A percentile compares a stretch with the other conserved stretches of the same genome.
Conservation (phyloP, 2,329 filamentous ascomycete genomes). For the Neurospora crassa region DNA sequence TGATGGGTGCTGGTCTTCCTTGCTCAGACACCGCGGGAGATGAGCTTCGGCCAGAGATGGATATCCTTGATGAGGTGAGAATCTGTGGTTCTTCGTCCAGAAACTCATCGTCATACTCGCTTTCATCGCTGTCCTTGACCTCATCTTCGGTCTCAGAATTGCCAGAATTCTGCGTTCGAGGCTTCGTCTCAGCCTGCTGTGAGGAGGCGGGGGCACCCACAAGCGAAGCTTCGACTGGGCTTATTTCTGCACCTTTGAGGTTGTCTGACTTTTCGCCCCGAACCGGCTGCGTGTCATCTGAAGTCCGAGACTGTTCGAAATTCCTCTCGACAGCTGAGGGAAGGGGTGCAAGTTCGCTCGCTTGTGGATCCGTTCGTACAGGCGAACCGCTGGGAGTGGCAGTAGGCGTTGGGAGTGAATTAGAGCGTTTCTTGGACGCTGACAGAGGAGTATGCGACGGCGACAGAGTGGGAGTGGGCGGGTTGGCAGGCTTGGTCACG, state of each 20-base stretch:
- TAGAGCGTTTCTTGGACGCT: constrained; percentile 34
- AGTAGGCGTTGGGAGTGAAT: constrained; percentile 37
- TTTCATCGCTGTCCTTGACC: constrained; percentile 9
- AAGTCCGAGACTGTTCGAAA: neutral
- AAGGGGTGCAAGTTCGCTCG: neutral
- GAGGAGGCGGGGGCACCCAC: neutral
- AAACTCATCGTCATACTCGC: constrained; percentile 38
- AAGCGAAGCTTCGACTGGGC: neutral
- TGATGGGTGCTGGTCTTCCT: constrained; percentile 29
- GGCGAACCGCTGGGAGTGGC: constrained; percentile 5
- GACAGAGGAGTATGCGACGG: constrained; percentile 27
- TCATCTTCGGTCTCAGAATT: constrained; percentile 10
- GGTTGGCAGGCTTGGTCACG: constrained; percentile 17
- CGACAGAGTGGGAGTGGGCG: constrained; percentile 25
- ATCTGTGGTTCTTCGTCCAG: constrained; percentile 51
- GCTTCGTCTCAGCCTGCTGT: neutral
- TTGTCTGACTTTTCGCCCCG: neutral
- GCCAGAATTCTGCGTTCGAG: constrained; percentile 22
- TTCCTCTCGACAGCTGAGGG: neutral
- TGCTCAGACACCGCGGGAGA: constrained; percentile 41
- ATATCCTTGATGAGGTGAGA: constrained; percentile 46
- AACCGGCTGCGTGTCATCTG: neutral
- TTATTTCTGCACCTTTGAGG: neutral
- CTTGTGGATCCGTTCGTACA: neutral
- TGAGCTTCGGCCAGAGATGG: constrained; percentile 39